phyloP scores from a whole-genome alignment of 2,329 filamentous ascomycete genomes.

The Pseudocercospora macadamiae region DNA sequence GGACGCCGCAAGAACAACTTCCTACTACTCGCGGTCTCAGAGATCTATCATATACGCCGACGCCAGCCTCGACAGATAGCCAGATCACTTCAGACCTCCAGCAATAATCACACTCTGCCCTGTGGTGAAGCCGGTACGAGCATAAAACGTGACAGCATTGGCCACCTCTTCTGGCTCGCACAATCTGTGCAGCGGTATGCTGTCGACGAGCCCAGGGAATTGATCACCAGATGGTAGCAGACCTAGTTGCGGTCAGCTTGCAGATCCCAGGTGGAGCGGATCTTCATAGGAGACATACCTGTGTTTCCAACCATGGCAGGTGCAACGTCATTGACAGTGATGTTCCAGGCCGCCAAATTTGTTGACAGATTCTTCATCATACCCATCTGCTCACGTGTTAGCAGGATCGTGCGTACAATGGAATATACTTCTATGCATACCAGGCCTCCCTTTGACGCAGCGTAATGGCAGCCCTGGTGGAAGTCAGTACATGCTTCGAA shows the following conservation, averaged over 20 bases:
- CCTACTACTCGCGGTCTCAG: too few species aligned
- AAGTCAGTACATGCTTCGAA: slow-evolving; percentile 7
- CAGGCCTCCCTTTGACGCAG: slow-evolving; percentile 43
- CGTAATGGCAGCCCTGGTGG: slow-evolving; percentile 30
- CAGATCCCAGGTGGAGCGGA: not conserved
- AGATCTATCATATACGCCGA: too few species aligned
- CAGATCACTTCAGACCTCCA: slow-evolving; percentile 29
- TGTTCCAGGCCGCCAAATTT: slow-evolving; percentile 62
- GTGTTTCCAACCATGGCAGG: slow-evolving; percentile 41
- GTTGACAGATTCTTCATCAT: slow-evolving; percentile 68
- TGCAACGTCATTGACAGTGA: slow-evolving; percentile 70
- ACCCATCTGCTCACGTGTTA: slow-evolving; percentile 43
- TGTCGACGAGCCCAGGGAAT: slow-evolving; percentile 58
- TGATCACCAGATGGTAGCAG: slow-evolving; percentile 60
- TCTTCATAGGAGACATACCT: not conserved
- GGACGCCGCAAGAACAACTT: too few species aligned
- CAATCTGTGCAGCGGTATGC: slow-evolving; percentile 61
- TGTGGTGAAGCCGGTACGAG: slow-evolving; percentile 54
- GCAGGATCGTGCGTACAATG: slow-evolving; percentile 1
- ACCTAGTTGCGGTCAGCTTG: slow-evolving; percentile 15
- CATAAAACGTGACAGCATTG: slow-evolving; percentile 62
- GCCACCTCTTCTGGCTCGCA: slow-evolving; percentile 62
- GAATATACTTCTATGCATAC: not conserved
- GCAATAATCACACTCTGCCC: slow-evolving; percentile 31
- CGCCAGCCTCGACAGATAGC: not conserved